phyloP scores from a whole-genome alignment of 352 stramenopile species.

The Pythium monospermum region DNA sequence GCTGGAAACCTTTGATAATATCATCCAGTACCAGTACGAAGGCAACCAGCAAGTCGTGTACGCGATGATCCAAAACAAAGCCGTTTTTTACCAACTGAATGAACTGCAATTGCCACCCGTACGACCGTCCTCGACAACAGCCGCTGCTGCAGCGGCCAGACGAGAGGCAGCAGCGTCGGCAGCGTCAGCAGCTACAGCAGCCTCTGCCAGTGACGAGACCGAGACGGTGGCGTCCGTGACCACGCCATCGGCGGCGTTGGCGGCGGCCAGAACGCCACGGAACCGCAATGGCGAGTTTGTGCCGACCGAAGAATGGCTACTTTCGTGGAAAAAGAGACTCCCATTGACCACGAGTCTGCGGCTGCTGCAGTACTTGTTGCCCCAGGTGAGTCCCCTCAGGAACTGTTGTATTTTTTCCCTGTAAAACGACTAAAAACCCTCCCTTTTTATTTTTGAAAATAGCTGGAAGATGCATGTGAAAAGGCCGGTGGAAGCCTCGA shows the following conservation, averaged over 20 bases:
- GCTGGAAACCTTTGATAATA: constrained; percentile 99
- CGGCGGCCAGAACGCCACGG: constrained; percentile 21
- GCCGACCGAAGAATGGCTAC: constrained; percentile 92
- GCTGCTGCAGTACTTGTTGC: constrained; percentile 93
- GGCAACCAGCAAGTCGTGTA: constrained; percentile 98
- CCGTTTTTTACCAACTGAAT: constrained; percentile 90
- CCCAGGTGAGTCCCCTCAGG: constrained; percentile 49
- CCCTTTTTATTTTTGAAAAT: not conserved
- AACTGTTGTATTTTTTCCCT: not conserved
- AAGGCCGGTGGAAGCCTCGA: constrained; percentile 87
- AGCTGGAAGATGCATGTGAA: constrained; percentile 70
- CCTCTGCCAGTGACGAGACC: constrained; percentile 8
- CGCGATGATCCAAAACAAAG: constrained; percentile 96
- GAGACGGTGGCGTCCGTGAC: constrained; percentile 4
- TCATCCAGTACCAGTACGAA: constrained; percentile 98
- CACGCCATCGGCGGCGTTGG: not conserved
- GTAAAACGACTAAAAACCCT: not conserved
- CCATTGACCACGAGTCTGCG: constrained; percentile 94
- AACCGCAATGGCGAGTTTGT: constrained; percentile 63
- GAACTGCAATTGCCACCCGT: constrained; percentile 88
- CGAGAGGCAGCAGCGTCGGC: too few species aligned
- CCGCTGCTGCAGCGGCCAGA: constrained; percentile 1
- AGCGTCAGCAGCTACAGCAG: too few species aligned
- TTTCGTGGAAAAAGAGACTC: constrained; percentile 92
- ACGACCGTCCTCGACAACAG: constrained; percentile 27